Evolutionary conservation across 2,329 filamentous ascomycete species (phyloP).

Genomic region (Fusarium tuaranense): DNA sequence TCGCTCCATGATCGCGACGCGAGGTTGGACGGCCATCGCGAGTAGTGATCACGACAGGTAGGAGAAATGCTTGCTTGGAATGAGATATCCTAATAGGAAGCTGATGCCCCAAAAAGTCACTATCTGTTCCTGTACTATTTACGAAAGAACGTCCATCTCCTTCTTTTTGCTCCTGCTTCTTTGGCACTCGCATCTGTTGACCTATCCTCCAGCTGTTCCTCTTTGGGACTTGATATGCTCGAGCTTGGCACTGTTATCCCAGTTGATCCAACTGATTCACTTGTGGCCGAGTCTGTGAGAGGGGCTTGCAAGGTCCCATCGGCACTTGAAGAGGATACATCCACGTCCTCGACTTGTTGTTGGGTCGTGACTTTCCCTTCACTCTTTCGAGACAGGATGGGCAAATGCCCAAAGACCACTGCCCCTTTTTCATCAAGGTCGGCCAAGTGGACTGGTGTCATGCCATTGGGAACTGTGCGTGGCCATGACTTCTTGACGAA

Average conservation of each 20-base stretch:
- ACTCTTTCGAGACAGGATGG: background rate
- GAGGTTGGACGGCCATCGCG: background rate
- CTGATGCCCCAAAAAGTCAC: background rate
- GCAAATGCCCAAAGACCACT: slow-evolving; percentile 7
- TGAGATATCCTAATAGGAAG: background rate
- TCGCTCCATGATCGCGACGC: background rate
- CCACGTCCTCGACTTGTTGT: background rate
- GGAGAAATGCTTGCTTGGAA: background rate
- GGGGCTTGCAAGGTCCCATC: background rate
- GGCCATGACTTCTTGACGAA: slow-evolving; percentile 20
- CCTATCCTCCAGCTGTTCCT: background rate
- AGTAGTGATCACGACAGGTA: background rate
- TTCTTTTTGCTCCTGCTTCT: background rate
- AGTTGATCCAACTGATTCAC: slow-evolving; percentile 1
- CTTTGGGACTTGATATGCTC: background rate
- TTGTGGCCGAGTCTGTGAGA: background rate
- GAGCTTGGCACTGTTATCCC: slow-evolving; percentile 9
- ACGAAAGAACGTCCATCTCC: background rate
- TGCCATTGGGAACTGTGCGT: background rate
- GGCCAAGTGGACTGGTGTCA: background rate
- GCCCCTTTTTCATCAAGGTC: background rate
- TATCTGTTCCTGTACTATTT: background rate
- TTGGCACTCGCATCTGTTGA: background rate
- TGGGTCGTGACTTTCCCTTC: background rate
- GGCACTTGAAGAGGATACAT: background rate